Percentiles rank a stretch among this genome's conserved stretches.
Conservation (phyloP, 805 yeast genomes). For the Danielia reshetovae region DNA sequence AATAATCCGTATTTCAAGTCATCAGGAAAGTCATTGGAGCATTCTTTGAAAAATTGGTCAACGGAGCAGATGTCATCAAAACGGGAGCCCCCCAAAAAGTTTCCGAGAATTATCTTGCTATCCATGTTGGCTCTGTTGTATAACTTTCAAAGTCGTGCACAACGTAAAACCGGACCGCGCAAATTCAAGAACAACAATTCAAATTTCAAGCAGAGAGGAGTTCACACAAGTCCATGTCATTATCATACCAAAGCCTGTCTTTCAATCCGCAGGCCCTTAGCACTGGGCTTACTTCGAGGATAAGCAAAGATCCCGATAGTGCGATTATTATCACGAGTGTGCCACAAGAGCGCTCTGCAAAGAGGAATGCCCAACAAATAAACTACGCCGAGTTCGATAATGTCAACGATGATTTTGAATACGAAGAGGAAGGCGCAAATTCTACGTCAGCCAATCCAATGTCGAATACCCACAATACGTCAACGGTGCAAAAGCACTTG, state of each 20-base stretch:
- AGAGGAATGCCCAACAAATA: constrained; percentile 64
- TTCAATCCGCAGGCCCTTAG: constrained; percentile 73
- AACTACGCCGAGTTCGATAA: constrained; percentile 81
- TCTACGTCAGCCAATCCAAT: constrained; percentile 10
- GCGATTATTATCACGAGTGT: constrained; percentile 65
- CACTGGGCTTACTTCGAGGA: constrained; percentile 68
- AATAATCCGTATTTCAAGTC: neutral
- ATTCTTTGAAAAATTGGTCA: neutral
- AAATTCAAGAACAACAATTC: neutral
- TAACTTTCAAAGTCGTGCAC: constrained; percentile 4
- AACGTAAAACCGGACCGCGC: neutral
- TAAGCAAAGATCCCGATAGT: constrained; percentile 63
- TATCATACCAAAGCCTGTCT: constrained; percentile 14
- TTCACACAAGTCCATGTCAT: constrained; percentile 7
- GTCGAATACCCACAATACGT: constrained; percentile 33
- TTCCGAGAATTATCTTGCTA: constrained; percentile 5
- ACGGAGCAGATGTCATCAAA: neutral
- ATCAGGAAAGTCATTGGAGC: neutral
- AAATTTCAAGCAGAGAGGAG: neutral
- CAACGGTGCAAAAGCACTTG: constrained; percentile 26
- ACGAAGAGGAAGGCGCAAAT: constrained; percentile 21
- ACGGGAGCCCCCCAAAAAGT: constrained; percentile 3
- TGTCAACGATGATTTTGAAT: constrained; percentile 46
- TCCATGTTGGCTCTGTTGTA: constrained; percentile 5
- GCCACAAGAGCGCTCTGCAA: constrained; percentile 72